Evolutionary conservation across 257 asterid genomes (phyloP).

Genomic region (Primulina huaijiensis): DNA sequence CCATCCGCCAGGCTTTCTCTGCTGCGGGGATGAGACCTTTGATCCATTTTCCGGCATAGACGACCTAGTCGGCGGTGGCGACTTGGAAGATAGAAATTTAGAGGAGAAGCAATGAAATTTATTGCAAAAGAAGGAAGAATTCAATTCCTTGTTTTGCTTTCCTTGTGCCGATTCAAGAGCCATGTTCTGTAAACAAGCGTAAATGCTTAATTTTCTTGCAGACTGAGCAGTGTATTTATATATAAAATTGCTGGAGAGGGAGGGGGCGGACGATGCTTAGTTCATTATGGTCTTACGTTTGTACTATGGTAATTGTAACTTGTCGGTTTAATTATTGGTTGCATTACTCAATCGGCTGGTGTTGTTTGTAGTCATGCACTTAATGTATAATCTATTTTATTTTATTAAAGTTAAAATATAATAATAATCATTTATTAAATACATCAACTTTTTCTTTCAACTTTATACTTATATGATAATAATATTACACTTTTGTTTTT

Average conservation of each 20-base stretch:
- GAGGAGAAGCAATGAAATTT: constrained; percentile 34
- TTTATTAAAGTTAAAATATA: too few relatives aligned
- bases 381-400: too few relatives aligned
- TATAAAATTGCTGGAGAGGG: not conserved
- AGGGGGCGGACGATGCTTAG: too few relatives aligned
- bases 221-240: not conserved
- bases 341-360: too few relatives aligned
- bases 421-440: too few relatives aligned
- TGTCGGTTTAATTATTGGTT: too few relatives aligned
- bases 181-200: not conserved
- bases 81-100: constrained; percentile 30
- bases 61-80: constrained; percentile 23
- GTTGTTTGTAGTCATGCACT: too few relatives aligned
- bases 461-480: too few relatives aligned
- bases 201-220: not conserved
- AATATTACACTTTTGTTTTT: too few relatives aligned
- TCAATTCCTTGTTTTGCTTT: constrained; percentile 18
- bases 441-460: too few relatives aligned
- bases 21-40: constrained; percentile 9
- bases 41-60: constrained; percentile 39
- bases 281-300: too few relatives aligned
- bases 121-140: constrained; percentile 29
- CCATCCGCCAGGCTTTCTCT: constrained; percentile 25
- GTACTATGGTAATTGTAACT: too few relatives aligned
- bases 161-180: constrained; percentile 27